phyloP scores from a whole-genome alignment of 2,329 filamentous ascomycete genomes.

The Ophiostoma novo-ulmi region DNA sequence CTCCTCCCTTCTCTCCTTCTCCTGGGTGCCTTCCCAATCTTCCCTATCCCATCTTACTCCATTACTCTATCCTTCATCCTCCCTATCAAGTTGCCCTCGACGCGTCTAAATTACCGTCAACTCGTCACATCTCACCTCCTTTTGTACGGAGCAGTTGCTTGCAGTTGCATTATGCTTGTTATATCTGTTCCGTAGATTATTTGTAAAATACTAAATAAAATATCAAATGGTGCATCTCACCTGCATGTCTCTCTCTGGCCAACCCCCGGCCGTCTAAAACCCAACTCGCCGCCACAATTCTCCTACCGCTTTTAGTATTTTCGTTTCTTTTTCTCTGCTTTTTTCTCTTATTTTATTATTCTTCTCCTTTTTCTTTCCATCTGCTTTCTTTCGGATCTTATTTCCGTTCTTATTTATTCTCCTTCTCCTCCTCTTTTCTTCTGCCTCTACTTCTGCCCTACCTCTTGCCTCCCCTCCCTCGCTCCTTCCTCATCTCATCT shows the following conservation, averaged over 20 bases:
- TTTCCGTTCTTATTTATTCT: neutral
- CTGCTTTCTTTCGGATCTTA: too few species aligned
- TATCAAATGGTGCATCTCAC: neutral
- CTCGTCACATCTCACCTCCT: neutral
- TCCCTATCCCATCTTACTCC: neutral
- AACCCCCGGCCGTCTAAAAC: neutral
- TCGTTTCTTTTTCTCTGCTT: neutral
- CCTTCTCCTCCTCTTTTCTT: neutral
- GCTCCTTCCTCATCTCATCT: neutral
- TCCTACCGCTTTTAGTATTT: neutral
- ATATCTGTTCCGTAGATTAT: neutral
- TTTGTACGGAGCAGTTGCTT: neutral
- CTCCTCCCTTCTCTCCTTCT: neutral
- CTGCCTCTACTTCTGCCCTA: neutral
- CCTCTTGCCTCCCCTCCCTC: neutral
- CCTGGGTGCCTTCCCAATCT: neutral
- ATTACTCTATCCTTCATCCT: neutral
- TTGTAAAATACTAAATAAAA: too few species aligned
- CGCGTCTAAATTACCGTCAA: neutral
- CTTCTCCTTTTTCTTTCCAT: neutral
- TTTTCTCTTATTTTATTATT: neutral
- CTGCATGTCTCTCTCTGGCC: neutral
- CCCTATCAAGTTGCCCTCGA: neutral
- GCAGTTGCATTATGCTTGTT: neutral
- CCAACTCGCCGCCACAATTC: neutral